These are phyloP conservation scores for Dactylellina haptotyla DNA, from an alignment of 2,329 filamentous ascomycete species.

Conservation along the genomic window DNA sequence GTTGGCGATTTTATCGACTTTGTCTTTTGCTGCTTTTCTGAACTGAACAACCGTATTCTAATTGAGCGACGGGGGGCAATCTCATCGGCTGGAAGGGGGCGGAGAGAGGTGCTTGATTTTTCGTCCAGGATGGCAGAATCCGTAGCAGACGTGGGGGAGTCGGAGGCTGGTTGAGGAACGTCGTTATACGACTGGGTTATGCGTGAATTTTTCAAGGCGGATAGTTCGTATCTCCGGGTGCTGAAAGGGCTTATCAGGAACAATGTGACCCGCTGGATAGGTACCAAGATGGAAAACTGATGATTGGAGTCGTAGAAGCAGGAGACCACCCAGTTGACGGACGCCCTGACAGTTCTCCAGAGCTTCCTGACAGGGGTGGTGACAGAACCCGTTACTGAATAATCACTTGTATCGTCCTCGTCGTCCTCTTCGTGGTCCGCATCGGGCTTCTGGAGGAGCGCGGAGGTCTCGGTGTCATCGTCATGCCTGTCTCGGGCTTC, in stretches of 20 bases:
- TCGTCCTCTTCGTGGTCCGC: slow-evolving; percentile 58
- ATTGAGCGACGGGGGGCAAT: slow-evolving; percentile 80
- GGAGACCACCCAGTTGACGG: slow-evolving; percentile 75
- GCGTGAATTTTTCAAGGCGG: slow-evolving; percentile 24
- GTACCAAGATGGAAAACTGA: slow-evolving; percentile 79
- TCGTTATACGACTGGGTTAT: slow-evolving; percentile 8
- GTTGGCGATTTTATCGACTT: slow-evolving; percentile 93
- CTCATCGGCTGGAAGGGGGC: slow-evolving; percentile 62
- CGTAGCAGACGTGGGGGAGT: slow-evolving; percentile 56
- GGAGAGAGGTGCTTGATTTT: slow-evolving; percentile 23
- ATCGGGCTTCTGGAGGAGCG: slow-evolving; percentile 57
- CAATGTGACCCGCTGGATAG: slow-evolving; percentile 71
- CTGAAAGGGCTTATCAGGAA: slow-evolving; percentile 64
- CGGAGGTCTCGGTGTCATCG: slow-evolving; percentile 60
- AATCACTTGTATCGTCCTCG: slow-evolving; percentile 42
- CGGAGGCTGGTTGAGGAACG: slow-evolving; percentile 58
- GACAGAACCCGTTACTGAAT: slow-evolving; percentile 16
- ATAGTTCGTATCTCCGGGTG: slow-evolving; percentile 45
- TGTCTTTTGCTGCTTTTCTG: slow-evolving; percentile 76
- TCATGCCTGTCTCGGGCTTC: slow-evolving; percentile 59
- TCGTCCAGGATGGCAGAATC: slow-evolving; percentile 49
- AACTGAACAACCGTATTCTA: slow-evolving; percentile 85
- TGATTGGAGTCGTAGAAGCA: slow-evolving; percentile 85
- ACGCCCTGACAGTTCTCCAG: slow-evolving; percentile 49
- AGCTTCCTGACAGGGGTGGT: slow-evolving; percentile 28